These are phyloP conservation scores for Fusarium sp. DNA, from an alignment of 2,329 filamentous ascomycete species.

Conservation along the genomic window DNA sequence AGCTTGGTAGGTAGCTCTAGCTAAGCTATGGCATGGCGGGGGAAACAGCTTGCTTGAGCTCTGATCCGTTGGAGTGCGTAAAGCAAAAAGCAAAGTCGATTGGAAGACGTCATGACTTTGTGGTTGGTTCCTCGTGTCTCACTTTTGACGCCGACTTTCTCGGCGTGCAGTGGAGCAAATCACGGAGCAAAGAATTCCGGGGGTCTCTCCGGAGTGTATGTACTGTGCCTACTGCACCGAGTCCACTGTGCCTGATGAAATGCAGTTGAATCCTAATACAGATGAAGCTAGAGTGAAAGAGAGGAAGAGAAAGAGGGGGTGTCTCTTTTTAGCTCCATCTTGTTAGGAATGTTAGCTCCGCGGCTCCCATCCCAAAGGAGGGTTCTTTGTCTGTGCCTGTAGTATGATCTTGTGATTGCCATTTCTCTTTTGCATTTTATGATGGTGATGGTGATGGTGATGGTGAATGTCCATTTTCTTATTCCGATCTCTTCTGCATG, in stretches of 20 bases:
- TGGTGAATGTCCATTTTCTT: not conserved
- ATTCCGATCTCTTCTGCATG: constrained; percentile 9
- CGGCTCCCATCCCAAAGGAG: not conserved
- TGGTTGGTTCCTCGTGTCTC: constrained; percentile 9
- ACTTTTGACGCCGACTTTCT: constrained; percentile 1
- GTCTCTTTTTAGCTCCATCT: not conserved
- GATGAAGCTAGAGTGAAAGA: not conserved
- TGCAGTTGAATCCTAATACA: not conserved
- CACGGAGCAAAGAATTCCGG: constrained; percentile 14
- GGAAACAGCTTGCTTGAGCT: not conserved
- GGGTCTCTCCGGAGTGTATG: not conserved
- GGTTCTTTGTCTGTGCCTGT: not conserved
- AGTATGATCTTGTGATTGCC: not conserved
- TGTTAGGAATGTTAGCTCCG: constrained; percentile 28
- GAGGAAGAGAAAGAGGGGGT: not conserved
- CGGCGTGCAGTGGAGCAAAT: constrained; percentile 3
- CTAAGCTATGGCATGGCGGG: not conserved
- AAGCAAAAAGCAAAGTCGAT: not conserved
- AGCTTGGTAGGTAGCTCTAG: not conserved
- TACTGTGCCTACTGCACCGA: not conserved
- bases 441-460: too few species aligned
- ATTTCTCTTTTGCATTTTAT: not conserved
- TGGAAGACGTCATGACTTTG: constrained; percentile 40
- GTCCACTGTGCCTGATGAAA: not conserved
- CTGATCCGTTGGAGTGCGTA: not conserved